Conservation (phyloP, 768 basidiomycete genomes). For the Gelatoporia subvermispora region DNA sequence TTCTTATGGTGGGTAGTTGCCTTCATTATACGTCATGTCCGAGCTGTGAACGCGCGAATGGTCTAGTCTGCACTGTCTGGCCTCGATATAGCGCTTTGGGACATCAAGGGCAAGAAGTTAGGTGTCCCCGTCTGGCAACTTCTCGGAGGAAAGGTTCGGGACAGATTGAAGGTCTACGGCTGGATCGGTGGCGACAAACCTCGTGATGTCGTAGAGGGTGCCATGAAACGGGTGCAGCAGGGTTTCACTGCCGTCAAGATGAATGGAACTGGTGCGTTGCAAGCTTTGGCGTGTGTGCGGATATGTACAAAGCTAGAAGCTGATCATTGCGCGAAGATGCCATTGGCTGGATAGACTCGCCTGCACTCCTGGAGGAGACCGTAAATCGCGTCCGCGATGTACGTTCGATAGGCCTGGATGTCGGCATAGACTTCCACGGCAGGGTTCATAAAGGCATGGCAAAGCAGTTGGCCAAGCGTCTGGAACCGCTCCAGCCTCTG, state of each 20-base stretch:
- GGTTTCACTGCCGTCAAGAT: constrained; percentile 72
- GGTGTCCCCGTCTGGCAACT: constrained; percentile 55
- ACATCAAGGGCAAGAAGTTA: constrained; percentile 75
- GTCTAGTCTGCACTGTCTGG: constrained; percentile 54
- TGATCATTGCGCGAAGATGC: constrained; percentile 11
- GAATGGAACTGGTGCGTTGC: constrained; percentile 51
- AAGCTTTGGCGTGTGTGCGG: neutral
- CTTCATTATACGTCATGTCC: neutral
- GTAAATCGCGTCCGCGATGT: constrained; percentile 45
- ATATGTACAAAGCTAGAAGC: neutral
- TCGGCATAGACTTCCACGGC: constrained; percentile 68
- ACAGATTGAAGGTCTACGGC: constrained; percentile 53
- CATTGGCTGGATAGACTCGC: constrained; percentile 51
- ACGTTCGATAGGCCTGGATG: constrained; percentile 48
- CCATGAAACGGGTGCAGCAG: constrained; percentile 48
- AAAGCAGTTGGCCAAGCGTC: constrained; percentile 56
- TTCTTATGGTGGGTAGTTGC: constrained; percentile 50
- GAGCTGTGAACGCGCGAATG: too few species aligned
- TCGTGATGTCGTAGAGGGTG: constrained; percentile 44
- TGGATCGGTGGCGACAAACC: constrained; percentile 51
- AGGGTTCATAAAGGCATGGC: constrained; percentile 66
- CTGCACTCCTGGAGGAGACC: constrained; percentile 43
- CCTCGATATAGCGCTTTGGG: constrained; percentile 69
- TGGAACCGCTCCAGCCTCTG: constrained; percentile 55
- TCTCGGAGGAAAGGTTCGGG: constrained; percentile 64